phyloP scores from a whole-genome alignment of 2,329 filamentous ascomycete species.

The Calonectria multiphialidica region DNA sequence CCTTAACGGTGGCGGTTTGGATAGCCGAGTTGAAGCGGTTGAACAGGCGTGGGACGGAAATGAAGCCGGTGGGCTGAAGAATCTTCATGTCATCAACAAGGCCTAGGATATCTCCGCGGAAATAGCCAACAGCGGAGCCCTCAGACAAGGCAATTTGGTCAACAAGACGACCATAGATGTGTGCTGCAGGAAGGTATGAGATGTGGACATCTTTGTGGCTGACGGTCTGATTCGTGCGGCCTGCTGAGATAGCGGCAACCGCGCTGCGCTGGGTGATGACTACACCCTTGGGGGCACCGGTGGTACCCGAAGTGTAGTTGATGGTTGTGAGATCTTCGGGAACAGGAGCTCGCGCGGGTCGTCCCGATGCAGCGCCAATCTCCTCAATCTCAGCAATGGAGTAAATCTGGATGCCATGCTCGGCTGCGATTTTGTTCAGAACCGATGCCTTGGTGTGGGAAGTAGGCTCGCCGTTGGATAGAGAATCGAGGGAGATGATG shows the following conservation, averaged over 20 bases:
- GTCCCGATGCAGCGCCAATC: slow-evolving; percentile 78
- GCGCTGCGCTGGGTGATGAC: slow-evolving; percentile 86
- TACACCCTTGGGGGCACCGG: slow-evolving; percentile 85
- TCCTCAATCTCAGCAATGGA: slow-evolving; percentile 86
- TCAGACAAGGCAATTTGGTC: slow-evolving; percentile 82
- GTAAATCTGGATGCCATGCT: slow-evolving; percentile 82
- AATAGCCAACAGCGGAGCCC: slow-evolving; percentile 87
- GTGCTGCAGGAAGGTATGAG: slow-evolving; percentile 93
- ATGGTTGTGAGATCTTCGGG: slow-evolving; percentile 87
- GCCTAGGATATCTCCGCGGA: slow-evolving; percentile 89
- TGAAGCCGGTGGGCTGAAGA: slow-evolving; percentile 84
- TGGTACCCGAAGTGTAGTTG: slow-evolving; percentile 92
- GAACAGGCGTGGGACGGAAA: slow-evolving; percentile 91
- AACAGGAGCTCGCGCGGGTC: slow-evolving; percentile 77
- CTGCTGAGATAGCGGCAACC: slow-evolving; percentile 76
- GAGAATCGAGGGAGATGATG: slow-evolving; percentile 86
- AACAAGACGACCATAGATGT: slow-evolving; percentile 90
- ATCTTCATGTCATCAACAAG: slow-evolving; percentile 93
- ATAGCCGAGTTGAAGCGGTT: slow-evolving; percentile 91
- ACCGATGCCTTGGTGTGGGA: slow-evolving; percentile 85
- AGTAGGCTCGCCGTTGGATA: slow-evolving; percentile 82
- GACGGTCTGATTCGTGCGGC: slow-evolving; percentile 67
- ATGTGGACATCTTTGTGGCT: slow-evolving; percentile 71
- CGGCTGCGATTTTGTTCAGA: slow-evolving; percentile 79
- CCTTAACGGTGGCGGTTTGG: slow-evolving; percentile 81